Evolutionary conservation across 1,139 yeast genomes (phyloP).

Genomic region (Nakaseomyces glabratus): DNA sequence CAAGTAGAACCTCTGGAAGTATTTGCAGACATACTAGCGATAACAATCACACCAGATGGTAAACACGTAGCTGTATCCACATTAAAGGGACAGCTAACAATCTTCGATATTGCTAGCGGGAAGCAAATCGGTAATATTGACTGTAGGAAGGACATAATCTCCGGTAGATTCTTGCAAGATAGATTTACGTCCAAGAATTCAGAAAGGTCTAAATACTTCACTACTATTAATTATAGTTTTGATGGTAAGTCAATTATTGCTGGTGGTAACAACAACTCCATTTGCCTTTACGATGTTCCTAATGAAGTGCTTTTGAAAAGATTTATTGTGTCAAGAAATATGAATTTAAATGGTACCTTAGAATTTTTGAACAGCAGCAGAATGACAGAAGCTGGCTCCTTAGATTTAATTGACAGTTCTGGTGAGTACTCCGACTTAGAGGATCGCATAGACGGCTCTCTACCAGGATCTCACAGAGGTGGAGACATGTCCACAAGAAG

Average conservation of each 20-base stretch:
- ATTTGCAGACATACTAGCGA: conserved; percentile 73
- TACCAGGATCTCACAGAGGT: conserved; percentile 79
- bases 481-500: conserved; percentile 83
- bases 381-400: conserved; percentile 82
- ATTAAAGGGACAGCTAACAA: conserved; percentile 75
- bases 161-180: conserved; percentile 82
- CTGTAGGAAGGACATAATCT: conserved; percentile 73
- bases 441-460: conserved; percentile 61
- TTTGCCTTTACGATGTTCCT: conserved; percentile 81
- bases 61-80: conserved; percentile 83
- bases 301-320: conserved; percentile 79
- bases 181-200: conserved; percentile 74
- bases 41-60: conserved; percentile 86
- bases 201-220: conserved; percentile 74
- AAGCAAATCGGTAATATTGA: conserved; percentile 78
- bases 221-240: conserved; percentile 73
- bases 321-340: conserved; percentile 77
- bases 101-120: conserved; percentile 77
- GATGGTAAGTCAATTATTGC: conserved; percentile 86
- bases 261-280: conserved; percentile 86
- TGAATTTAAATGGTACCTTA: conserved; percentile 85
- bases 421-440: conserved; percentile 85
- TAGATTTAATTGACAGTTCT: conserved; percentile 70
- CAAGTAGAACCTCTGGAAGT: conserved; percentile 87
- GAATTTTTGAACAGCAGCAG: conserved; percentile 68